Evolutionary conservation across 805 yeast species (phyloP).

Genomic region (Ogataea populi-albae): DNA sequence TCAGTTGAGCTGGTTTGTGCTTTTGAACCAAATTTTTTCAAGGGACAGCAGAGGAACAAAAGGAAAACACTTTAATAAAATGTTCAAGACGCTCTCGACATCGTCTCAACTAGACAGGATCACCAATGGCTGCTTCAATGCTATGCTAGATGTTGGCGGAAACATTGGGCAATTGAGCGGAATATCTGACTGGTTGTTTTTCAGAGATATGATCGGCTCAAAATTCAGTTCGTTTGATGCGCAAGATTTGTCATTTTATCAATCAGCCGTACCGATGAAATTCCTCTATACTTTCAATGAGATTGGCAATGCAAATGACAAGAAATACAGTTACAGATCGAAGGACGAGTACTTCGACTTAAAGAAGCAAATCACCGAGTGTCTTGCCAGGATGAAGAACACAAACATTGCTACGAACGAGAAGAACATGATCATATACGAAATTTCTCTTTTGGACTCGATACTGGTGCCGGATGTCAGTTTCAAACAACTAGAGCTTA

Average conservation of each 20-base stretch:
- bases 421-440: slow-evolving; percentile 28
- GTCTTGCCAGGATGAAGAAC: slow-evolving; percentile 31
- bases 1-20: slow-evolving; percentile 61
- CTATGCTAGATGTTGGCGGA: slow-evolving; percentile 62
- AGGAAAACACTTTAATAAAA: slow-evolving; percentile 44
- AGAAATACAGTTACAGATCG: slow-evolving; percentile 21
- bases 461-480: slow-evolving; percentile 20
- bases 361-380: slow-evolving; percentile 33
- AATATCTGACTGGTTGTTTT: slow-evolving; percentile 74
- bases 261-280: slow-evolving; percentile 55
- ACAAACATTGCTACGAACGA: slow-evolving; percentile 31
- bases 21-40: slow-evolving; percentile 60
- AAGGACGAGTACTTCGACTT: slow-evolving; percentile 41
- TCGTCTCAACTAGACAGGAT: slow-evolving; percentile 60
- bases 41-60: slow-evolving; percentile 45
- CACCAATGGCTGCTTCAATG: slow-evolving; percentile 66
- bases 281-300: slow-evolving; percentile 66
- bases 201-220: slow-evolving; percentile 58
- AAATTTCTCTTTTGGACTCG: slow-evolving; percentile 13
- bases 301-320: slow-evolving; percentile 36
- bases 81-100: slow-evolving; percentile 46
- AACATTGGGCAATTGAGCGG: slow-evolving; percentile 54
- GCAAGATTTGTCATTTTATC: slow-evolving; percentile 38
- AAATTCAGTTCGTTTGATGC: slow-evolving; percentile 47
- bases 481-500: slow-evolving; percentile 12